Base-by-base conservation (phyloP, 2,329 filamentous ascomycete species). In the Waltergamsia citrina region DNA sequence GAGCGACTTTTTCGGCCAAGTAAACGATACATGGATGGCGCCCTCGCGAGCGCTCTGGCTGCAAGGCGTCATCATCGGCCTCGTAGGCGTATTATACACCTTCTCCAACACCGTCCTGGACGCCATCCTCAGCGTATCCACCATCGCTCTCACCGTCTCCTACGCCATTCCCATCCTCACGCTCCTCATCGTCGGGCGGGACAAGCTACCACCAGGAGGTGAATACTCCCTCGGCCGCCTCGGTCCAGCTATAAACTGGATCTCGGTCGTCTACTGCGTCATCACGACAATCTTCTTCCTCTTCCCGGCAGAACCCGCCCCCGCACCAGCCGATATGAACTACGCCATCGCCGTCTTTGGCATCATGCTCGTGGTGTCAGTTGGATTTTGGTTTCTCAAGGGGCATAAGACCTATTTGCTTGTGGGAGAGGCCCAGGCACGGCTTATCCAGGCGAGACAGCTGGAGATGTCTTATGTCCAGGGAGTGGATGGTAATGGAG, bases 331-430 rank as follows among this genome's bases (percentile, higher is more conserved):
- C 7, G 59, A 65, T 37, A 67, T 67, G 63, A 67, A 67, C 41
- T 67, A 60, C 38, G 63, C 63, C 1, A 65, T 67, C 37, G 63
- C 57, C 1, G 63, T 66, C 0, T 67, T 67, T 43, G 63, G 60
- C 2, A 52, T 67, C 7, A 62, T 67, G 61, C 36, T 67, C 24
- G 48, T 63, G 3, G 53, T 67, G 7, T 49, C 62, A 0, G 14
- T 62, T 6, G 50, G 44, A 0, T 65, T 65, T 33, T 67, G 62
- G 62, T 54, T 65, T 28, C 38, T 61, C 16, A 51, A 51, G 38
- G 63, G 62, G 1, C 50, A 50, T 14, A 42, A 42, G 15, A 53
- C n/a, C 56, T 60, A 47, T 62, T 5, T 67, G 65, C 44, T 60
- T 16, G 29, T 21, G 27, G 19, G 14, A 11, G 28, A 32, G 11